These are phyloP conservation scores for Stachybotrys chartarum DNA, from an alignment of 2,329 filamentous ascomycete species.

Conservation along the genomic window DNA sequence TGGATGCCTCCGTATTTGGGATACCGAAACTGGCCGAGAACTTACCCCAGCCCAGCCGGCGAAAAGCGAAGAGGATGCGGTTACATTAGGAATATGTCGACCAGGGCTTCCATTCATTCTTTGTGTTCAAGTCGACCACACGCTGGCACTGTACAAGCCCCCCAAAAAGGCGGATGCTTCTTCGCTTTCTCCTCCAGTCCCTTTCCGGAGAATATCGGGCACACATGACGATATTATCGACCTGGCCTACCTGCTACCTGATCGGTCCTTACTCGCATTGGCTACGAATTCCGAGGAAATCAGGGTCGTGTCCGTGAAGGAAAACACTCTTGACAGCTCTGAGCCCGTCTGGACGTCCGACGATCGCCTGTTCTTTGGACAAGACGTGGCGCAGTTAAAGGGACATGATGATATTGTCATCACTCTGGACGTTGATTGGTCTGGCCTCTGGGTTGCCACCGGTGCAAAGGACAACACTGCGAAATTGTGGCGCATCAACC, in stretches of 20 bases:
- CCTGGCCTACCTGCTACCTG: slow-evolving; percentile 73
- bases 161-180: slow-evolving; percentile 30
- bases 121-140: slow-evolving; percentile 84
- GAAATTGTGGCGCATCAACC: slow-evolving; percentile 81
- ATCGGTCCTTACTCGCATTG: slow-evolving; percentile 76
- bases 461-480: slow-evolving; percentile 97
- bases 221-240: slow-evolving; percentile 98
- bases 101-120: slow-evolving; percentile 63
- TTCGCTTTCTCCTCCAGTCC: slow-evolving; percentile 36
- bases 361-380: slow-evolving; percentile 66
- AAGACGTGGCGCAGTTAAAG: slow-evolving; percentile 77
- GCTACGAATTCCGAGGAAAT: slow-evolving; percentile 95
- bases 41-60: slow-evolving; percentile 65
- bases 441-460: slow-evolving; percentile 91
- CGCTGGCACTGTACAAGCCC: slow-evolving; percentile 63
- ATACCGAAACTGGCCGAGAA: slow-evolving; percentile 68
- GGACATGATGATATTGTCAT: slow-evolving; percentile 96
- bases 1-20: slow-evolving; percentile 79
- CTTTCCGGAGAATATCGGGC: slow-evolving; percentile 76
- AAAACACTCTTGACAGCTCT: slow-evolving; percentile 18
- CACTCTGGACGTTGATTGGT: slow-evolving; percentile 91
- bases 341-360: slow-evolving; percentile 13
- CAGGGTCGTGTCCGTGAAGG: slow-evolving; percentile 68
- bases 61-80: slow-evolving; percentile 55
- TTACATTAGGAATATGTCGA: slow-evolving; percentile 65